A percentile compares a stretch with the other conserved stretches of the same genome.
phyloP scores from a whole-genome alignment of 768 basidiomycete genomes.

The Leccinellum luteum region DNA sequence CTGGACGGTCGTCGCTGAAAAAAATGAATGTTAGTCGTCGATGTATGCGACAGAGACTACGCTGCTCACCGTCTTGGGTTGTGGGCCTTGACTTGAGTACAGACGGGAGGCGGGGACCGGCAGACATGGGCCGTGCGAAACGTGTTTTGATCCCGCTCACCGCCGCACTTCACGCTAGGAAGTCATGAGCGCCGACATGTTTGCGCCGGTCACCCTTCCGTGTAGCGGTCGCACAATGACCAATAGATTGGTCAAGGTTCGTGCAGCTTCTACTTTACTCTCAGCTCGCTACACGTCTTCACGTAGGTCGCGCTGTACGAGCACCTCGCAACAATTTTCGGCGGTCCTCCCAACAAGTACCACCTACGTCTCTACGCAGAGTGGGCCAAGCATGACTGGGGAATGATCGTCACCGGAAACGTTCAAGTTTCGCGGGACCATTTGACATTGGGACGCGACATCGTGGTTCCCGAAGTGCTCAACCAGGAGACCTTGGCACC shows the following conservation, averaged over 20 bases:
- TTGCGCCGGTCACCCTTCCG: conserved; percentile 31
- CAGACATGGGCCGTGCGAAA: conserved; percentile 10
- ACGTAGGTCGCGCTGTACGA: conserved; percentile 88
- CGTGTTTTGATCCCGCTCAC: not conserved
- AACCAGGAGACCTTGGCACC: conserved; percentile 44
- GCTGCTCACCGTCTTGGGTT: conserved; percentile 30
- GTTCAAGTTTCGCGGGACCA: conserved; percentile 65
- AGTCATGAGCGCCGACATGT: conserved; percentile 18
- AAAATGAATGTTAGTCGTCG: not conserved
- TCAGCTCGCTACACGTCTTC: not conserved
- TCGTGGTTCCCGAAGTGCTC: conserved; percentile 51
- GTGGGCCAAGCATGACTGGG: conserved; percentile 81
- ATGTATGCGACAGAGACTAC: not conserved
- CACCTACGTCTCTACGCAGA: conserved; percentile 65
- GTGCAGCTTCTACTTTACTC: not conserved
- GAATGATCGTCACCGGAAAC: conserved; percentile 87
- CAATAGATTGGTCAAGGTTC: conserved; percentile 57
- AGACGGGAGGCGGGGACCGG: conserved; percentile 31
- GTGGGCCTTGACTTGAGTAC: conserved; percentile 34
- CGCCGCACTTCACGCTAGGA: not conserved
- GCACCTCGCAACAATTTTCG: conserved; percentile 60
- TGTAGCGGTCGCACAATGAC: conserved; percentile 34
- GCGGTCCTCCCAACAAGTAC: conserved; percentile 67
- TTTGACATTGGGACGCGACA: conserved; percentile 69
- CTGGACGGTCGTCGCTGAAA: conserved; percentile 49